These are phyloP conservation scores for Agaricus blazei DNA, from an alignment of 768 basidiomycete species.

Conservation along the genomic window DNA sequence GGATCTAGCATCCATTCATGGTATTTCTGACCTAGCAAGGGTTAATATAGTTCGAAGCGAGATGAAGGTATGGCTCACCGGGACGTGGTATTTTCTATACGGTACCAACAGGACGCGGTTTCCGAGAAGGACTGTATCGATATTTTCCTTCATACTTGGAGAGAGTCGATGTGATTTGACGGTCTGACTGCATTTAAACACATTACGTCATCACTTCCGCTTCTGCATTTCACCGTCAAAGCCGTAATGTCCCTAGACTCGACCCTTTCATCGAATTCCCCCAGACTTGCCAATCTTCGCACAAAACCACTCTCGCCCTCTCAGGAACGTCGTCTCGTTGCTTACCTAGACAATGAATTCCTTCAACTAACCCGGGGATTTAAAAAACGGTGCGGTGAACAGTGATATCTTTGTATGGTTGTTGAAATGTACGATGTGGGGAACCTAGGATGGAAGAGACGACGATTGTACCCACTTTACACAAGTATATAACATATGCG, in stretches of 20 bases:
- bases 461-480: slow-evolving; percentile 51
- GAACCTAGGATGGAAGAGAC: slow-evolving; percentile 39
- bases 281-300: slow-evolving; percentile 1
- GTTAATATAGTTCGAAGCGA: neutral
- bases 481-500: slow-evolving; percentile 53
- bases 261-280: neutral
- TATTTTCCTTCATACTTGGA: slow-evolving; percentile 62
- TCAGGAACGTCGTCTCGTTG: slow-evolving; percentile 63
- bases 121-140: slow-evolving; percentile 60
- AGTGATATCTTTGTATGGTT: neutral
- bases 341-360: slow-evolving; percentile 62
- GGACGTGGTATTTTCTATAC: slow-evolving; percentile 58
- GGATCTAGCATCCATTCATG: slow-evolving; percentile 85
- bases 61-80: slow-evolving; percentile 23
- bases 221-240: neutral
- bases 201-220: neutral
- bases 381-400: slow-evolving; percentile 65
- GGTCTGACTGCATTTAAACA: neutral
- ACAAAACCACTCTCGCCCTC: slow-evolving; percentile 35
- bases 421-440: neutral
- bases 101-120: slow-evolving; percentile 73
- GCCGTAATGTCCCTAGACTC: neutral
- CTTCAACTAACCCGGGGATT: slow-evolving; percentile 61
- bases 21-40: slow-evolving; percentile 51
- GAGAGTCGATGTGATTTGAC: no score